Evolutionary conservation across 2,329 filamentous ascomycete species (phyloP).

Genomic region (Fusarium zealandicum): DNA sequence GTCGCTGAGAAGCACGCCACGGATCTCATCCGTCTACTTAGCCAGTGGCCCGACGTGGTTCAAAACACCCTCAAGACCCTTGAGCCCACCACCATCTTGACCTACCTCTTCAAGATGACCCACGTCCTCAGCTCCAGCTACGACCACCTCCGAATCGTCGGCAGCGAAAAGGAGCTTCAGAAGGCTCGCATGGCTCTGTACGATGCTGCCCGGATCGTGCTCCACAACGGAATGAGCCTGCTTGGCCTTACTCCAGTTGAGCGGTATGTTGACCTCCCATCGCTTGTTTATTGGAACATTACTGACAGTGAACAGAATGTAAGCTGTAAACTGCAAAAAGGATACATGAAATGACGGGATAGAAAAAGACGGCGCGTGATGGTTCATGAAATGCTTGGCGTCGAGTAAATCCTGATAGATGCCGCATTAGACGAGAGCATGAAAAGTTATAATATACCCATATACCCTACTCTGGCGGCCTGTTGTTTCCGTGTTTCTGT

Average conservation of each 20-base stretch:
- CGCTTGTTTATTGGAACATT: rapidly evolving
- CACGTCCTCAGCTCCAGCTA: constrained; percentile 82
- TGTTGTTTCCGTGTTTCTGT: not conserved
- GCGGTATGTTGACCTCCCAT: constrained; percentile 39
- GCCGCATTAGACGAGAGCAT: constrained; percentile 36
- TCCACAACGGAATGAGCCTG: constrained; percentile 84
- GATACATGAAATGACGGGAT: constrained; percentile 1
- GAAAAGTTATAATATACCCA: constrained; percentile 41
- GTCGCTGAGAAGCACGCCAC: constrained; percentile 75
- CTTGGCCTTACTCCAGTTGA: constrained; percentile 82
- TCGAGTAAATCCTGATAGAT: constrained; percentile 19
- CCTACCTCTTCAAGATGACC: constrained; percentile 85
- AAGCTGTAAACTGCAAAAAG: constrained; percentile 17
- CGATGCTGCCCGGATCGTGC: constrained; percentile 74
- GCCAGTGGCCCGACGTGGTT: constrained; percentile 85
- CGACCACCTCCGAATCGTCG: constrained; percentile 82
- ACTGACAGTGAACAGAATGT: constrained; percentile 38
- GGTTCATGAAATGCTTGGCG: constrained; percentile 8
- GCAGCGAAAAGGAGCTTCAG: constrained; percentile 75
- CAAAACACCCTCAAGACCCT: constrained; percentile 84
- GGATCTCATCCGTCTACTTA: constrained; percentile 77
- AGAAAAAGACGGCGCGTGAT: constrained; percentile 1
- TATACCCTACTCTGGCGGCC: constrained; percentile 5
- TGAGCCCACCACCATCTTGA: constrained; percentile 67
- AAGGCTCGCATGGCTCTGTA: constrained; percentile 76